Evolutionary conservation across 345 rosid genomes (phyloP), one percentile per base, ranked within the genome.

Genomic region (Erucastrum elatum): DNA sequence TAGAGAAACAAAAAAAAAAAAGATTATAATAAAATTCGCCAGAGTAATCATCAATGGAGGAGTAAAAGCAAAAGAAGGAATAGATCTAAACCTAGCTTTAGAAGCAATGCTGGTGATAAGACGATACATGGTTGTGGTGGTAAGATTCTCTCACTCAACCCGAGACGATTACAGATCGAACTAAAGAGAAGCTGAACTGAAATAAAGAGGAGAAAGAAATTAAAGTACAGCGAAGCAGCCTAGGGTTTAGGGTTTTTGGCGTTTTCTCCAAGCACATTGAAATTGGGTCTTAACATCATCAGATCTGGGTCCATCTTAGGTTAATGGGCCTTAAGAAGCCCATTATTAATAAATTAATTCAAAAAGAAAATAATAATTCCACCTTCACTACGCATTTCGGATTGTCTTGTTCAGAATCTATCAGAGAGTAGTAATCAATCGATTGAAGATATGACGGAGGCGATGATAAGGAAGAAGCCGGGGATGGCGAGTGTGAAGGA

Each of bases 401-500:
- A 72, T 44, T 0, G 26, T 62, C 74, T 67, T 68, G 53, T 12
- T 46, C 55, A 6, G 46, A 79, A 74, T 62, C 82, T 61, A 66
- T 59, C 30, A 21, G 21, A 21, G 21, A 21, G 21, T 21, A 21
- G 21, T 21, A 21, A 21, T 21, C 21, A 21, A 21, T 21, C 21
- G 21, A 21, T 21, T 9, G 66, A 80, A 83, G 81, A 95, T 3
- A 29, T 95, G 99, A 95, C 99, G 87, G 99, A 95, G 79, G 90
- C 97, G 15, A 34, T 87, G 92, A 90, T 95, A 55, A 91, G 99
- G 91, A 95, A 91, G 35, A 95, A 93, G 93, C 94, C 99, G 35
- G 96, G 99, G 59, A 93, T 93, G 97, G 93, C 89, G 15, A 95
- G 99, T 84, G 96, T 95, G 39, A 95, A 93, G 82, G 99, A 95